Evolutionary conservation across 108 stramenopile species (phyloP), one percentile per base, ranked within the genome.

Genomic region (Epipyxis sp.): DNA sequence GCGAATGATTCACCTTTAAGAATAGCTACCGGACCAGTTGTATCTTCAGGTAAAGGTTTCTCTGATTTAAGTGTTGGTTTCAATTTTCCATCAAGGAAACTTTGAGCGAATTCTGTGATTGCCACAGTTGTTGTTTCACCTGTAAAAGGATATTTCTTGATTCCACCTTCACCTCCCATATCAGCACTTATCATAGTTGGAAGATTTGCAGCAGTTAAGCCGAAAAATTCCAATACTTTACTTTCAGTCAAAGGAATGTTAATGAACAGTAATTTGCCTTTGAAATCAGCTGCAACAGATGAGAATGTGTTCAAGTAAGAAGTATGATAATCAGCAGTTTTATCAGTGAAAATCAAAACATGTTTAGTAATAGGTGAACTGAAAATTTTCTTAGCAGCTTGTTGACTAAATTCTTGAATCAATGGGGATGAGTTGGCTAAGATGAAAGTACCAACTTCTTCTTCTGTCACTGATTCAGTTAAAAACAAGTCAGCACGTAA

Each of bases 181-280:
- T 81, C 81, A 39, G 84, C 87, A 61, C 87, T 71, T 25, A 86
- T 85, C 0, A 82, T 58, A 30, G 59, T 74, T 57, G 88, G 88
- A 29, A 87, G 29, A 82, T 59, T 61, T 1, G 77, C 81, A 41
- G 39, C 50, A 46, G 77, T 45, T 54, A 87, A 59, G 30, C 77
- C 88, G 77, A 89, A 89, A 87, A 82, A 87, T 34, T 74, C 81
- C 42, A 87, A 46, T 45, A 89, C 65, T 67, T 87, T 83, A 42
- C 78, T 74, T 81, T 89, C 87, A 44, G 57, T 50, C 43, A 78
- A 46, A 59, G 80, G 69, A 1, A 89, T 84, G 59, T 69, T 40
- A 69, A 69, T 40, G 29, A 71, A 6, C 13, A 77, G 34, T 77
- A 25, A 27, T 42, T 34, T 37, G 61, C 81, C 81, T 42, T 74